These are phyloP conservation scores for Didymellaceae sp. DNA, from an alignment of 2,329 filamentous ascomycete genomes.

Conservation along the genomic window DNA sequence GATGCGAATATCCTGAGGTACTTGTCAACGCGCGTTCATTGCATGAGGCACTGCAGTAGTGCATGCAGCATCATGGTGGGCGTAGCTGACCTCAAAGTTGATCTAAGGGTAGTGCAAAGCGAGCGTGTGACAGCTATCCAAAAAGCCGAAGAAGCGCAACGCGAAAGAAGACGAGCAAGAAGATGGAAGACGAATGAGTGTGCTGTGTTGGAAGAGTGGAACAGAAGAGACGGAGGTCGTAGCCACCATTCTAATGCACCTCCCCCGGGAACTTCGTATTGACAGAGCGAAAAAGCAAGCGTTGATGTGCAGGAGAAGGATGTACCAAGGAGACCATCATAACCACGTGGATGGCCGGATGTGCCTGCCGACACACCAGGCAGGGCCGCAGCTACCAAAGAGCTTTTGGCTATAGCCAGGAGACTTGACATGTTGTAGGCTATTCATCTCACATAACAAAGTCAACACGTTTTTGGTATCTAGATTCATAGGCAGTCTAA, in stretches of 20 bases:
- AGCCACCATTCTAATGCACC: slow-evolving; percentile 29
- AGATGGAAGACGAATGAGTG: slow-evolving; percentile 50
- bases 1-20: slow-evolving; percentile 45
- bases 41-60: too few relatives aligned
- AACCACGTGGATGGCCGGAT: too few relatives aligned
- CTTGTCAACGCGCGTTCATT: too few relatives aligned
- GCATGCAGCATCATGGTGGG: neutral
- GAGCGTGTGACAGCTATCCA: slow-evolving; percentile 49
- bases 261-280: slow-evolving; percentile 18
- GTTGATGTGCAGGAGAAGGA: slow-evolving; percentile 18
- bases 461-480: too few relatives aligned
- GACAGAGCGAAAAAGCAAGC: slow-evolving; percentile 20
- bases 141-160: slow-evolving; percentile 47
- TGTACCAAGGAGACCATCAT: too few relatives aligned
- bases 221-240: slow-evolving; percentile 29
- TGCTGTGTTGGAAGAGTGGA: slow-evolving; percentile 26
- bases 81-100: slow-evolving; percentile 41
- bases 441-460: too few relatives aligned
- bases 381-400: too few relatives aligned
- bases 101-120: slow-evolving; percentile 33
- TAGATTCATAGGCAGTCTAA: too few relatives aligned
- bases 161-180: slow-evolving; percentile 48
- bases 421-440: too few relatives aligned
- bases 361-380: too few relatives aligned
- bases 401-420: too few relatives aligned